These are phyloP conservation scores for Boletus huronensis DNA, from an alignment of 768 basidiomycete species.

Conservation along the genomic window DNA sequence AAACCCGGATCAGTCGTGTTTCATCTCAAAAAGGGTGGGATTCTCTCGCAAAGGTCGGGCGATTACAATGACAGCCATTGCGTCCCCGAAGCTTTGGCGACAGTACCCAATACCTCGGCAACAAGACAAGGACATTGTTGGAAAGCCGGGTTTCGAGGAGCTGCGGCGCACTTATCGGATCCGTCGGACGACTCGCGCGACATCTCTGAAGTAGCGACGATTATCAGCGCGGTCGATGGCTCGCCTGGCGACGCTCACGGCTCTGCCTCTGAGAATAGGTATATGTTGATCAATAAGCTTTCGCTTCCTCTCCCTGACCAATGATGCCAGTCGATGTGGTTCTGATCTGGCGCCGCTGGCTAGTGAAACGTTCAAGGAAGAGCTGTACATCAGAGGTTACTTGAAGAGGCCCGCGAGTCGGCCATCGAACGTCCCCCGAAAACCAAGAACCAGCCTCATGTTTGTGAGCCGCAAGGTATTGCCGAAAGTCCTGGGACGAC, in stretches of 20 bases:
- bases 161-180: not conserved
- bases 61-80: not conserved
- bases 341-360: conserved; percentile 24
- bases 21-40: not conserved
- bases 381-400: conserved; percentile 29
- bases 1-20: not conserved
- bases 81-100: not conserved
- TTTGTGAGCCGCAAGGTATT: conserved; percentile 3
- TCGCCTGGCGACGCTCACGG: not conserved
- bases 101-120: not conserved
- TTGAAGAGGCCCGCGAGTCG: conserved; percentile 16
- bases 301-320: not conserved
- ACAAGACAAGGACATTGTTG: not conserved
- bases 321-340: conserved; percentile 3
- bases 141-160: not conserved
- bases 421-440: conserved; percentile 3
- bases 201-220: conserved; percentile 7
- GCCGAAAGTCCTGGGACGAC: conserved; percentile 18
- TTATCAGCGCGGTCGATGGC: not conserved
- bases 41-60: not conserved
- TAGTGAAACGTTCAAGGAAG: conserved; percentile 27
- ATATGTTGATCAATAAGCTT: not conserved
- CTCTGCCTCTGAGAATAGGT: conserved; percentile 11
- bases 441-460: not conserved
- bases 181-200: conserved; percentile 2